Evolutionary conservation across 768 basidiomycete genomes (phyloP).

Genomic region (Dentipellis sp.): DNA sequence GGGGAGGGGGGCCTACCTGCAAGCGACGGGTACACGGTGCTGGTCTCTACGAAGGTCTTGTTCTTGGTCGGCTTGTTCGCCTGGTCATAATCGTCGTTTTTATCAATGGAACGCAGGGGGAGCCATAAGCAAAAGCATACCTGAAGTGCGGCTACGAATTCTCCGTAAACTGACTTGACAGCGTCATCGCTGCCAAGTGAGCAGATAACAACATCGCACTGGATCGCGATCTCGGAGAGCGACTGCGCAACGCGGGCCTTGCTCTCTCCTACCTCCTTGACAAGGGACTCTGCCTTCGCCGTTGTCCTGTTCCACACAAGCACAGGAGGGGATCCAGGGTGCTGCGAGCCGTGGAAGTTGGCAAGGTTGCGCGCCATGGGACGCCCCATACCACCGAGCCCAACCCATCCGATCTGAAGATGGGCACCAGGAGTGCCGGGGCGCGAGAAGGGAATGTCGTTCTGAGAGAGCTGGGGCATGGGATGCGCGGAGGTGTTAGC

Average conservation of each 20-base stretch:
- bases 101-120: background rate
- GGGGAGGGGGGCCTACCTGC: constrained; percentile 26
- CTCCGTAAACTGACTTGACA: constrained; percentile 51
- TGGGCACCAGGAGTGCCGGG: constrained; percentile 41
- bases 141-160: constrained; percentile 49
- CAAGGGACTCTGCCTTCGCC: constrained; percentile 49
- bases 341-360: constrained; percentile 31
- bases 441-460: constrained; percentile 44
- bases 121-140: background rate
- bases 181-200: constrained; percentile 66
- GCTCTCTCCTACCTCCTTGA: constrained; percentile 43
- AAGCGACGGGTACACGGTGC: constrained; percentile 61
- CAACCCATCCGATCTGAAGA: constrained; percentile 38
- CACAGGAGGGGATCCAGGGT: constrained; percentile 37
- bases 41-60: constrained; percentile 81
- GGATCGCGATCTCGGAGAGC: constrained; percentile 9
- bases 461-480: constrained; percentile 1
- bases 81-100: constrained; percentile 10
- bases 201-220: constrained; percentile 66
- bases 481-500: constrained; percentile 3
- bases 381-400: constrained; percentile 62
- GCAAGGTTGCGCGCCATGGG: constrained; percentile 78
- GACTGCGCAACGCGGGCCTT: constrained; percentile 43
- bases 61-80: constrained; percentile 30
- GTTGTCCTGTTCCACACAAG: constrained; percentile 70